A percentile compares a stretch with the other conserved stretches of the same genome.
These are phyloP conservation scores for Inonotus obliquus DNA, from an alignment of 1,284 basidiomycete genomes.

Conservation along the genomic window DNA sequence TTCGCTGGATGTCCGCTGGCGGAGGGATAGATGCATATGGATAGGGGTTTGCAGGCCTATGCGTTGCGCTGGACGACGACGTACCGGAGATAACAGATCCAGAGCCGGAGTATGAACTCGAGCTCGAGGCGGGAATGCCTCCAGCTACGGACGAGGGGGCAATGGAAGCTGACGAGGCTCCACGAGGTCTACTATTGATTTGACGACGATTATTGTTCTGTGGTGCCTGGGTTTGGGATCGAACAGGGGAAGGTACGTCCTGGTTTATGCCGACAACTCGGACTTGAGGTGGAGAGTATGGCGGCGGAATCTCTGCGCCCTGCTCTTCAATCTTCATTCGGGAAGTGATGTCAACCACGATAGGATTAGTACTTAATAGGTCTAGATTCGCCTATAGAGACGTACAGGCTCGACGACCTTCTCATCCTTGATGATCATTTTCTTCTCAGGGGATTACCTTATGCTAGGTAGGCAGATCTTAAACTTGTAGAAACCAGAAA, in stretches of 20 bases:
- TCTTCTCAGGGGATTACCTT: not conserved
- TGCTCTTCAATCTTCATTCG: not conserved
- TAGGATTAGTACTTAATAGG: not conserved
- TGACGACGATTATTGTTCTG: not conserved
- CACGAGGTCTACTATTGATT: not conserved
- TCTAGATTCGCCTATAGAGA: not conserved
- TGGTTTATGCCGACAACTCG: not conserved
- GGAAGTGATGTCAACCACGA: not conserved
- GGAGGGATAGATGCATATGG: not conserved
- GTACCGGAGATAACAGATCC: not conserved
- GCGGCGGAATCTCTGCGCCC: constrained; percentile 2
- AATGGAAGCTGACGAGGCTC: not conserved
- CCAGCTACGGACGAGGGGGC: not conserved
- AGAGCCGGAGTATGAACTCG: not conserved
- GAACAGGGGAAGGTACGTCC: not conserved
- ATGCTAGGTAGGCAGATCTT: not conserved
- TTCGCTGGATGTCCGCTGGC: constrained; percentile 1
- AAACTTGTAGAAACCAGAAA: not conserved
- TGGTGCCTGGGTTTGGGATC: not conserved
- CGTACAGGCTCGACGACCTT: constrained; percentile 7
- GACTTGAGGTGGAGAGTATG: constrained; percentile 2
- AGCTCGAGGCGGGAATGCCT: not conserved
- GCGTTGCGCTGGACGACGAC: not conserved
- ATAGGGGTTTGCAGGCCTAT: not conserved
- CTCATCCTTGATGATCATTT: constrained; percentile 15